Percentiles rank a stretch among this genome's conserved stretches.
These are phyloP conservation scores for Aspergillus sp. DNA, from an alignment of 2,329 filamentous ascomycete genomes.

Conservation along the genomic window DNA sequence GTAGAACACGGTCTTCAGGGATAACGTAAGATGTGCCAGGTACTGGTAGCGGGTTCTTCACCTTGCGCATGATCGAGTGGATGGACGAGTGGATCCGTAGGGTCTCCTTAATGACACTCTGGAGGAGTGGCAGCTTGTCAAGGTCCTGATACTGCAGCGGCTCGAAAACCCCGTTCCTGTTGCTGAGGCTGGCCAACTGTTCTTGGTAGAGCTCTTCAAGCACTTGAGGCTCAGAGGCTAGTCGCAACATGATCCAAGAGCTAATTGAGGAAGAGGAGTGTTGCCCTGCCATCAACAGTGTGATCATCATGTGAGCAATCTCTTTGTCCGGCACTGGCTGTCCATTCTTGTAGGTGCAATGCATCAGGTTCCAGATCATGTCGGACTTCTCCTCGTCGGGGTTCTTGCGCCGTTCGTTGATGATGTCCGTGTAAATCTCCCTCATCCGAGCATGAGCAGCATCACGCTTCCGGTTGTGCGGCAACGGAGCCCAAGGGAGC, in stretches of 20 bases:
- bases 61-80: slow-evolving; percentile 72
- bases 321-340: slow-evolving; percentile 69
- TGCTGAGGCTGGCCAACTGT: slow-evolving; percentile 57
- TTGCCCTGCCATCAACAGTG: slow-evolving; percentile 80
- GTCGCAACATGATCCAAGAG: slow-evolving; percentile 73
- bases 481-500: slow-evolving; percentile 75
- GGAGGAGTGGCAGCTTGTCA: slow-evolving; percentile 61
- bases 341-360: slow-evolving; percentile 74
- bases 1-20: slow-evolving; percentile 73
- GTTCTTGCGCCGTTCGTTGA: slow-evolving; percentile 61
- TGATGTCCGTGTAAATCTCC: slow-evolving; percentile 70
- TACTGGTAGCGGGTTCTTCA: slow-evolving; percentile 66
- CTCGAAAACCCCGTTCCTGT: slow-evolving; percentile 45
- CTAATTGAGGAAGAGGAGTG: slow-evolving; percentile 78
- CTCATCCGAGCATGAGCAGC: slow-evolving; percentile 70
- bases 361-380: slow-evolving; percentile 81
- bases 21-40: slow-evolving; percentile 65
- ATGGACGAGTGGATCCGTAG: slow-evolving; percentile 71
- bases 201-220: slow-evolving; percentile 71
- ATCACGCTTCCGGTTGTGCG: slow-evolving; percentile 73
- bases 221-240: slow-evolving; percentile 70
- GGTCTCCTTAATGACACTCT: slow-evolving; percentile 70
- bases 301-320: slow-evolving; percentile 84
- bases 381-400: slow-evolving; percentile 52
- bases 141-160: slow-evolving; percentile 63